Evolutionary conservation across 2,329 filamentous ascomycete genomes (phyloP).

Genomic region (Epichloe baconii): DNA sequence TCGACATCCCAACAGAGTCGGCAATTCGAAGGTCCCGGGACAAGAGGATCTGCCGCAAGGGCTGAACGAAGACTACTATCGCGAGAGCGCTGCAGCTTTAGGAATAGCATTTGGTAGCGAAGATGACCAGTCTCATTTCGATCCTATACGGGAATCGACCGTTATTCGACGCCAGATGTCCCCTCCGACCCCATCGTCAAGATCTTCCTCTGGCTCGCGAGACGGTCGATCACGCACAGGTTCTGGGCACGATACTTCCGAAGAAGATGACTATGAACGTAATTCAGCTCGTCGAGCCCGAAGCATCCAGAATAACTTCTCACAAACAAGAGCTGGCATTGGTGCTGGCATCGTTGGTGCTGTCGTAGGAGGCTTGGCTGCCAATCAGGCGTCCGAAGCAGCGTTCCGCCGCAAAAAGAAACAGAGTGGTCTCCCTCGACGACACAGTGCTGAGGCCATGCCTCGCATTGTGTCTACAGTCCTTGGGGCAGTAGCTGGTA

Average conservation of each 20-base stretch:
- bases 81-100: constrained; percentile 2
- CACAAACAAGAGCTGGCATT: constrained; percentile 33
- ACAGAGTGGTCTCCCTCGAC: constrained; percentile 9
- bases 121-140: background rate
- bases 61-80: constrained; percentile 3
- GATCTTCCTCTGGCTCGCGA: constrained; percentile 15
- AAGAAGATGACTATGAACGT: constrained; percentile 2
- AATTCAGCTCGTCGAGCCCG: constrained; percentile 28
- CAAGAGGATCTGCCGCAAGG: constrained; percentile 1
- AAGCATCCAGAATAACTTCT: constrained; percentile 33
- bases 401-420: constrained; percentile 20
- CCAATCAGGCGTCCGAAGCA: constrained; percentile 32
- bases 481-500: constrained; percentile 40
- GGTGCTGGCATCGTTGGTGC: constrained; percentile 40
- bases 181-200: constrained; percentile 7
- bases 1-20: background rate
- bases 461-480: constrained; percentile 32
- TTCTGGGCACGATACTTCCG: constrained; percentile 6
- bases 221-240: constrained; percentile 7
- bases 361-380: constrained; percentile 40
- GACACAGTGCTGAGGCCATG: constrained; percentile 18
- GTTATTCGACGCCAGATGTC: background rate
- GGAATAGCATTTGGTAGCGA: background rate
- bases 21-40: background rate
- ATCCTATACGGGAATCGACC: background rate